Conservation (phyloP, 2,329 filamentous ascomycete genomes). For the Periglandula ipomoeae region DNA sequence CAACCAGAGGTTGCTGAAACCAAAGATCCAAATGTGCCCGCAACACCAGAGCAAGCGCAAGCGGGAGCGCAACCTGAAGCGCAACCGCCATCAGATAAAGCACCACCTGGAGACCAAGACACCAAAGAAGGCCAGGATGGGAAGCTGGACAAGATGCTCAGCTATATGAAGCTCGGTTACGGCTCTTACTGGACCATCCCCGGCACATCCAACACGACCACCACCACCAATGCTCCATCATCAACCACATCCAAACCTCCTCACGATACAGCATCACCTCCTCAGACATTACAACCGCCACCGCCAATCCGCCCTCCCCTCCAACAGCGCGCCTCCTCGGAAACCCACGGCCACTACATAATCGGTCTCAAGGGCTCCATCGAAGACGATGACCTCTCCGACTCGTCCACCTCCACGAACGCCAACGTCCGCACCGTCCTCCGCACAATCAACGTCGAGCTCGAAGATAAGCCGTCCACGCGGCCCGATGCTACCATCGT, state of each 20-base stretch:
- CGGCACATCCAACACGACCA: conserved; percentile 13
- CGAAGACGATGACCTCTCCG: conserved; percentile 32
- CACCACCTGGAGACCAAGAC: no score
- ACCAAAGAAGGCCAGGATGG: conserved; percentile 22
- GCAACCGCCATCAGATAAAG: no score
- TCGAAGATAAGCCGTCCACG: conserved; percentile 33
- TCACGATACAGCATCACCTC: neutral
- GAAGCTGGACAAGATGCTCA: conserved; percentile 47
- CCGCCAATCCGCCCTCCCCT: conserved; percentile 6
- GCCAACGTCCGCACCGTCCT: conserved; percentile 49
- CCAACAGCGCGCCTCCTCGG: conserved; percentile 15
- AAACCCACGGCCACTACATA: conserved; percentile 43
- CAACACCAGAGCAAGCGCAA: neutral
- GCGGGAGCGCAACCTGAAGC: neutral
- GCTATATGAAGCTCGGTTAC: conserved; percentile 58
- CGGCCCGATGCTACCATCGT: conserved; percentile 35
- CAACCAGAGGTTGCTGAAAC: neutral
- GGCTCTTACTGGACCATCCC: conserved; percentile 55
- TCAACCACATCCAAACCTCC: conserved; percentile 5
- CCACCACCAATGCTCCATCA: conserved; percentile 6
- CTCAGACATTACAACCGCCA: neutral
- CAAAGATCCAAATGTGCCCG: neutral
- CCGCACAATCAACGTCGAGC: conserved; percentile 58
- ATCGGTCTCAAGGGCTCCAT: conserved; percentile 61
- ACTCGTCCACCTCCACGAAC: conserved; percentile 18